Evolutionary conservation across 2,329 filamentous ascomycete genomes (phyloP).

Genomic region (Xylariaceae sp.): DNA sequence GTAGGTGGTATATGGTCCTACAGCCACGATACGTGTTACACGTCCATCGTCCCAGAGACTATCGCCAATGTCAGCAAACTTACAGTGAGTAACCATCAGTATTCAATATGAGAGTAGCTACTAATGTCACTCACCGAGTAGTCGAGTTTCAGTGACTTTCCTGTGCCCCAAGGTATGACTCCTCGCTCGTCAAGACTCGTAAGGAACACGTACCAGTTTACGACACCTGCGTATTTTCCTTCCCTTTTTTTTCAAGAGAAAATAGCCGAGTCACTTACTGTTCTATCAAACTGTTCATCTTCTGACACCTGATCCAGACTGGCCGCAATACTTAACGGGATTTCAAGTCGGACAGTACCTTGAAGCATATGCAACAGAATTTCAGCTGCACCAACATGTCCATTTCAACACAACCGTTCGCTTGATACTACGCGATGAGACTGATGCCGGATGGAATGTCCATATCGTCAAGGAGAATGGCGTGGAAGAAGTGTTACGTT

Average conservation of each 20-base stretch:
- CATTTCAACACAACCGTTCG: conserved; percentile 16
- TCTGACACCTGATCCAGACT: conserved; percentile 7
- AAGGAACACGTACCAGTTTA: no score
- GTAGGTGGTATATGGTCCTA: conserved; percentile 43
- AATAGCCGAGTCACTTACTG: neutral
- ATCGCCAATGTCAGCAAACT: conserved; percentile 34
- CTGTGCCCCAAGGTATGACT: conserved; percentile 15
- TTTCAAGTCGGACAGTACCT: conserved; percentile 16
- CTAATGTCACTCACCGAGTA: neutral
- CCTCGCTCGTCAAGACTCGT: neutral
- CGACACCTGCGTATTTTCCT: no score
- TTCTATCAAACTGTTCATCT: neutral
- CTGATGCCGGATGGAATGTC: conserved; percentile 16
- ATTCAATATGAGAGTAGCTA: neutral
- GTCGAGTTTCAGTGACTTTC: conserved; percentile 22
- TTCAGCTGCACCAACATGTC: conserved; percentile 15
- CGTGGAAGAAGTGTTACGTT: conserved; percentile 4
- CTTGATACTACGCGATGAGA: conserved; percentile 14
- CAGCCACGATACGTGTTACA: conserved; percentile 27
- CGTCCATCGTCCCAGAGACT: conserved; percentile 29
- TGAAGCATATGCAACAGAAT: conserved; percentile 17
- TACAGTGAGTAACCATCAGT: conserved; percentile 9
- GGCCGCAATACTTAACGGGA: conserved; percentile 11
- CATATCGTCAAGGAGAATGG: conserved; percentile 14
- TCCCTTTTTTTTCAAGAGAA: no score